Percentiles rank a stretch among this genome's conserved stretches.
These are phyloP conservation scores for Phytophthora crassamura DNA, from an alignment of 352 stramenopile genomes.

Conservation along the genomic window DNA sequence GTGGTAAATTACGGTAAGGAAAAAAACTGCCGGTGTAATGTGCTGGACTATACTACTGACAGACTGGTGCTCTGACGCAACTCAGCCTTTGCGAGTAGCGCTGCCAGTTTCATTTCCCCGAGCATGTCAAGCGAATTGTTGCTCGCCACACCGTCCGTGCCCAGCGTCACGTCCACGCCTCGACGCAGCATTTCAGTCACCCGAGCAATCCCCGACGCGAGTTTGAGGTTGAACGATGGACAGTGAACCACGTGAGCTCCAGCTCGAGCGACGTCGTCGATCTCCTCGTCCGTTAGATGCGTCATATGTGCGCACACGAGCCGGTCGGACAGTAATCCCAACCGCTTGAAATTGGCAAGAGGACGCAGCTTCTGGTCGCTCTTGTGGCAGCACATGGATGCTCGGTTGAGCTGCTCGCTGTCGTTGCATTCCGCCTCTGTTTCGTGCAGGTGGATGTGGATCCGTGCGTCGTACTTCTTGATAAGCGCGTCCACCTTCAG, in stretches of 20 bases:
- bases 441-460: conserved; percentile 88
- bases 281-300: conserved; percentile 84
- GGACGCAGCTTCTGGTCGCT: conserved; percentile 69
- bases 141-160: conserved; percentile 80
- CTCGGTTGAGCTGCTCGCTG: conserved; percentile 56
- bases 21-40: too few species aligned
- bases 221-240: conserved; percentile 88
- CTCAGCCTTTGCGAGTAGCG: conserved; percentile 77
- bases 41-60: too few species aligned
- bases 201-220: conserved; percentile 80
- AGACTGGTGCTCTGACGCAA: conserved; percentile 55
- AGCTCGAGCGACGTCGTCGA: conserved; percentile 55
- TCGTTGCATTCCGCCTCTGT: conserved; percentile 77
- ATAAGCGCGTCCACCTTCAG: conserved; percentile 42
- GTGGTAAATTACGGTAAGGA: too few species aligned
- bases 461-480: conserved; percentile 52
- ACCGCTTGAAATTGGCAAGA: conserved; percentile 72
- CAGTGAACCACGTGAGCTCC: conserved; percentile 81
- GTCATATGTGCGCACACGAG: conserved; percentile 77
- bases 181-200: conserved; percentile 69
- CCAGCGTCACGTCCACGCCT: conserved; percentile 84
- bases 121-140: conserved; percentile 92
- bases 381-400: conserved; percentile 77
- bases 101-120: conserved; percentile 83
- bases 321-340: conserved; percentile 68